Base-by-base conservation (phyloP, 2,329 filamentous ascomycete species). In the Fusarium veterinarium region DNA sequence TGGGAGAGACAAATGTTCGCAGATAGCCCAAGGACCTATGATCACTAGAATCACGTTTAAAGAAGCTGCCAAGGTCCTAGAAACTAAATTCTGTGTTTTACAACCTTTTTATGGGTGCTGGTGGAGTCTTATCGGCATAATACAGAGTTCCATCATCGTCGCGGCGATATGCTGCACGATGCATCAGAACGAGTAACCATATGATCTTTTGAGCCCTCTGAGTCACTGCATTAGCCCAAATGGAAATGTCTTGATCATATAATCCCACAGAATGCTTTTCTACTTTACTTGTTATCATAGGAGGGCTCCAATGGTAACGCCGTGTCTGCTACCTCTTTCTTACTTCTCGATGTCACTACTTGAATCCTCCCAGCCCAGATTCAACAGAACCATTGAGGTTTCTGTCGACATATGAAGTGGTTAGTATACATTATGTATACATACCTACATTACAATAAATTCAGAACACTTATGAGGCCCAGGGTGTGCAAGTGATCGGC, bases 11-110 rank as follows among this genome's bases (percentile, higher is more conserved):
- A 25, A 35, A 14, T 20, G 20, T 19, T 19, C 6, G 17, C n/a
- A 35, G 48, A 35, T 14, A 25, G 12, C 5, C n/a, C 31, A 6
- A 5, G 14, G 1, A 14, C 4, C 19, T 25, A 20, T 20, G 3
- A 1, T 25, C 8, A 11, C 10, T 14, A 8, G 14, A 4, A 9
- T 3, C 5, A 3, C n/a, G 10, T 25, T 51, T 8, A 8, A n/a
- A 5, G 28, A 20, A 8, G 19, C 10, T 16, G 0, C 11, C 9
- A 8, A 48, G 14, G n/a, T 6, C 5, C 30, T 12, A 13, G 28
- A 5, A n/a, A 11, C 3, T 17, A 5, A 8, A 8, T 4, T 46
- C 30, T 16, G 6, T 30, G 19, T 1, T n/a, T 30, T 30, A 6
- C 2, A 10, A n/a, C 13, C 13, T 13, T 30, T 19, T 30, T 28